phyloP scores from a whole-genome alignment of 768 basidiomycete species.

The Steccherinum ochraceum region DNA sequence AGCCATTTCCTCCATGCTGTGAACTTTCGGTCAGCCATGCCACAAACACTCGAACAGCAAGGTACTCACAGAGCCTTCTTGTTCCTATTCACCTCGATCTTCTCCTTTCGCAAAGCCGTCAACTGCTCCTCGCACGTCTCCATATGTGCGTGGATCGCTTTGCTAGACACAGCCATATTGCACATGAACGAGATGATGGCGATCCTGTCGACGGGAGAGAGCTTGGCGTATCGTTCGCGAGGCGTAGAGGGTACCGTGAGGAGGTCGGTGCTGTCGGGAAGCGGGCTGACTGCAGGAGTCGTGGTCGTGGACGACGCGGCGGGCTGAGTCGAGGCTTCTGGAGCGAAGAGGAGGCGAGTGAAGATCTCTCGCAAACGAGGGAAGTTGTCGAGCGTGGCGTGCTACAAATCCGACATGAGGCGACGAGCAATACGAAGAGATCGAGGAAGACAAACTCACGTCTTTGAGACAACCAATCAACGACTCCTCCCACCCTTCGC shows the following conservation, averaged over 20 bases:
- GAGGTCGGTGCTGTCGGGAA: constrained; percentile 16
- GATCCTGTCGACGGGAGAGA: constrained; percentile 76
- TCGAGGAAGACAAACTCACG: constrained; percentile 43
- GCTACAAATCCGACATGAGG: constrained; percentile 36
- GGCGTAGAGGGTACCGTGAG: constrained; percentile 45
- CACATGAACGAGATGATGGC: constrained; percentile 84
- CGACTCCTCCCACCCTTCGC: constrained; percentile 90
- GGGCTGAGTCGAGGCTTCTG: constrained; percentile 42
- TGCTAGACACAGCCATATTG: constrained; percentile 86
- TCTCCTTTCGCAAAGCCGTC: constrained; percentile 90
- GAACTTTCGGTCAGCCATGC: too few species aligned
- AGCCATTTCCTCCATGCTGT: constrained; percentile 70
- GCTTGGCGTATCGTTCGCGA: constrained; percentile 60
- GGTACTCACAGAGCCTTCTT: constrained; percentile 79
- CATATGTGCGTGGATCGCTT: constrained; percentile 81
- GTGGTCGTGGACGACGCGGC: constrained; percentile 41
- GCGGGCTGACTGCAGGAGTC: constrained; percentile 39
- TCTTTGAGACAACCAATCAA: constrained; percentile 85
- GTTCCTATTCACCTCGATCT: constrained; percentile 88
- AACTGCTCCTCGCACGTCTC: constrained; percentile 86
- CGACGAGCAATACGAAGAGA: neutral
- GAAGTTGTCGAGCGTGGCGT: constrained; percentile 67
- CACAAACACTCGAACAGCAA: too few species aligned
- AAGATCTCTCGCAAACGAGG: constrained; percentile 67
- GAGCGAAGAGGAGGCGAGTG: constrained; percentile 66